Evolutionary conservation across 2,329 filamentous ascomycete species (phyloP).

Genomic region (Harringtonia aguacate): DNA sequence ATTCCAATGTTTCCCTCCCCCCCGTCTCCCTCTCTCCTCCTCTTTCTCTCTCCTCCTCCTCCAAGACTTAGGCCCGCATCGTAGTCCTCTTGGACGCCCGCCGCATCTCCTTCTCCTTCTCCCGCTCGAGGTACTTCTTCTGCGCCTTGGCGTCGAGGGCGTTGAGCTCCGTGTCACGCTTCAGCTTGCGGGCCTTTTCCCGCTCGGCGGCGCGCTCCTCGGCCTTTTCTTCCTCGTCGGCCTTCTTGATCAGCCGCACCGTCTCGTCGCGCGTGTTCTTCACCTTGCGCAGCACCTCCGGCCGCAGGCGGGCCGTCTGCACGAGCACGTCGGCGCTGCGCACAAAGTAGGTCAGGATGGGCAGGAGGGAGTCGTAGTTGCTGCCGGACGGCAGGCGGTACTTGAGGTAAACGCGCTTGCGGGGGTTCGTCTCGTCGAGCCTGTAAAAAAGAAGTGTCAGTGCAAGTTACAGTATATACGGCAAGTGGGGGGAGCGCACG

Average conservation of each 20-base stretch:
- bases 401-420: conserved; percentile 78
- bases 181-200: conserved; percentile 73
- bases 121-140: conserved; percentile 75
- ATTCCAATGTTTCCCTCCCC: too few relatives aligned
- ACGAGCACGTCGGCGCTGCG: conserved; percentile 78
- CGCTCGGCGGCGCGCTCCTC: conserved; percentile 65
- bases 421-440: conserved; percentile 70
- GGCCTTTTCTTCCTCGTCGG: conserved; percentile 68
- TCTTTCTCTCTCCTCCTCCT: not conserved
- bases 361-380: conserved; percentile 54
- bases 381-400: conserved; percentile 56
- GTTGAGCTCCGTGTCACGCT: conserved; percentile 75
- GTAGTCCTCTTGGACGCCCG: conserved; percentile 45
- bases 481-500: conserved; percentile 42
- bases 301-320: conserved; percentile 69
- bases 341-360: conserved; percentile 73
- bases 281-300: conserved; percentile 81
- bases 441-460: conserved; percentile 33
- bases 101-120: conserved; percentile 62
- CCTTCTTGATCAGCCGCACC: conserved; percentile 67
- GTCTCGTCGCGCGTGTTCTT: conserved; percentile 69
- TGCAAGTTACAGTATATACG: too few relatives aligned
- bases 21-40: not conserved
- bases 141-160: conserved; percentile 71
- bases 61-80: conserved; percentile 33